Evolutionary conservation across 2,329 filamentous ascomycete species (phyloP).

Genomic region (Scolecobasidium constrictum): DNA sequence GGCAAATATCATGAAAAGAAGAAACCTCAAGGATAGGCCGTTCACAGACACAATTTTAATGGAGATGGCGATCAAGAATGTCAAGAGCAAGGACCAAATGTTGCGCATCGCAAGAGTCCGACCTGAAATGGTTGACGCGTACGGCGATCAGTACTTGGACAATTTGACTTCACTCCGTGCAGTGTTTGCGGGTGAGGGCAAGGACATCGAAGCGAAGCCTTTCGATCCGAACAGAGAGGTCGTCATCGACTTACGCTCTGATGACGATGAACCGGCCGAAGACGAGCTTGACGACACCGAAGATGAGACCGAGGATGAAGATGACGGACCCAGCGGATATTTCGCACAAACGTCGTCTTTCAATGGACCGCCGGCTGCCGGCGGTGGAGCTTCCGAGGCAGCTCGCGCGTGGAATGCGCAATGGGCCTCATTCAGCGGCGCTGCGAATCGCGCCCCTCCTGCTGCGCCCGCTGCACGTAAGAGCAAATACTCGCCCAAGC

Average conservation of each 20-base stretch:
- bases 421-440: neutral
- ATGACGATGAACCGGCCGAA: conserved; percentile 25
- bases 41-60: conserved; percentile 62
- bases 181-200: conserved; percentile 28
- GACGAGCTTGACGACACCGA: conserved; percentile 18
- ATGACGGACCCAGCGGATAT: conserved; percentile 1
- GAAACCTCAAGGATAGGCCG: conserved; percentile 43
- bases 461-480: neutral
- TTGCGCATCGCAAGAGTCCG: conserved; percentile 52
- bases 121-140: conserved; percentile 47
- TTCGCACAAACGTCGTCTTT: conserved; percentile 2
- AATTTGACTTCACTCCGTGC: conserved; percentile 37
- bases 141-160: conserved; percentile 50
- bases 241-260: conserved; percentile 34
- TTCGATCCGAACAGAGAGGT: conserved; percentile 38
- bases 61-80: conserved; percentile 63
- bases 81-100: conserved; percentile 52
- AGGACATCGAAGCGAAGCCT: conserved; percentile 27
- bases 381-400: conserved; percentile 13
- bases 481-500: neutral
- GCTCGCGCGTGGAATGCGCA: conserved; percentile 5
- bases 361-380: neutral
- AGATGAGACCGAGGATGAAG: conserved; percentile 30
- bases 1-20: conserved; percentile 49
- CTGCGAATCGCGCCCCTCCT: neutral